Conservation (phyloP, 257 asterid genomes). For the Penstemon eatonii region DNA sequence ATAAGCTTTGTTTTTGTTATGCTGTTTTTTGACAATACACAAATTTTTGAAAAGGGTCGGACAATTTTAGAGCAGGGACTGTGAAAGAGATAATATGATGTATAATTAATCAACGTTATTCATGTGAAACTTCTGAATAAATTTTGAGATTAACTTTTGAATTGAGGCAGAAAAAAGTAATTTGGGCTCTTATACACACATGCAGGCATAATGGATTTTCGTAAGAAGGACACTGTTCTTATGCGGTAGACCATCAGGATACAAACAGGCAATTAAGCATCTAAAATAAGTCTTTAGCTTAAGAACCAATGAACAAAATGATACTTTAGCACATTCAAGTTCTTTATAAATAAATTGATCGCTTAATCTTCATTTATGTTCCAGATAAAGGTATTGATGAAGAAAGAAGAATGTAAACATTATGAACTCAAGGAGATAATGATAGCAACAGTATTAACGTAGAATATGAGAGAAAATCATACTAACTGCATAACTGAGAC, state of each 20-base stretch:
- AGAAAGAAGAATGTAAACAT: constrained; percentile 11
- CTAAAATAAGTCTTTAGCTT: constrained; percentile 1
- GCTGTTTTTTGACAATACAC: background rate
- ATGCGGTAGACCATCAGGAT: background rate
- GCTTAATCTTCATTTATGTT: constrained; percentile 6
- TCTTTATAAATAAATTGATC: background rate
- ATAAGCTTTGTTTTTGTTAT: background rate
- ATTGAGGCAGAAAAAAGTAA: background rate
- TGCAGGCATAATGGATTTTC: background rate
- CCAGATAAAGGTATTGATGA: background rate
- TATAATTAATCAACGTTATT: background rate
- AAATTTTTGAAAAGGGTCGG: background rate
- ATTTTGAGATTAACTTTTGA: background rate
- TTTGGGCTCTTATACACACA: background rate
- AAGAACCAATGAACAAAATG: background rate
- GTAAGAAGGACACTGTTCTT: too few relatives aligned
- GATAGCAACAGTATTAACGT: background rate
- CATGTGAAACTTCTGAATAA: background rate
- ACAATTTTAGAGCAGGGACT: background rate
- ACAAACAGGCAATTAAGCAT: background rate
- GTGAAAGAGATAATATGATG: background rate
- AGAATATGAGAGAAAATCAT: constrained; percentile 6
- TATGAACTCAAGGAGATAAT: background rate
- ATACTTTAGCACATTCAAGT: background rate
- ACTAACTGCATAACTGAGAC: background rate